Evolutionary conservation across 768 basidiomycete genomes (phyloP), one percentile per base, ranked within the genome.

Genomic region (Gloeopeniophorella convolvens): DNA sequence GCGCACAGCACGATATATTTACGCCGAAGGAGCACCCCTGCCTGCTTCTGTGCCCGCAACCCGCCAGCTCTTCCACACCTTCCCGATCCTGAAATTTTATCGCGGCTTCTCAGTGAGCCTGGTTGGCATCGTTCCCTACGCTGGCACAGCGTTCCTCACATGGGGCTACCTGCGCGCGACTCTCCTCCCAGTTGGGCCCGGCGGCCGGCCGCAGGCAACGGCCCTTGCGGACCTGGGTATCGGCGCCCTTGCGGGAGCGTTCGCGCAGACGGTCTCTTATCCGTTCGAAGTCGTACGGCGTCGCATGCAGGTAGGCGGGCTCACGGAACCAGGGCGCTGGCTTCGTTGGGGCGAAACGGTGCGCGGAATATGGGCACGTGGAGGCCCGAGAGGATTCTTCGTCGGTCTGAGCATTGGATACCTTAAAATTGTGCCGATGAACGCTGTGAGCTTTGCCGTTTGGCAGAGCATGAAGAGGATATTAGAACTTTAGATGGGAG

Each of bases 21-120:
- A 89, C 64, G 69, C 70, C 50, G 90, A 94, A 72, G 72, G 74
- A 23, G 62, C 78, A 5, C 44, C 54, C 11, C 31, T 59, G 16
- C 27, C 58, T 5, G 50, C 70, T 3, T 10, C 60, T 8, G 27
- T 59, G 13, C 32, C 63, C 0, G 32, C 61, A 11, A 53, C 63
- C 39, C 48, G 41, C 54, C 64, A 51, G 51, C 62, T 55, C 43
- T 76, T 93, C 59, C 68, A 77, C 36, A 76, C 77, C 11, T 79
- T 86, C 60, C 86, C 88, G 13, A 63, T 90, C 45, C 75, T 93
- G 48, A 89, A 94, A 61, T 92, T 98, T 69, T 99, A 98, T 64
- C 88, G 96, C 18, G 95, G 96, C n/a, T 97, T 98, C 69, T 83
- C 83, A 6, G 91, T 96, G 24, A 93, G 93, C 18, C 67, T 98